Percentiles rank a stretch among this genome's conserved stretches.
These are phyloP conservation scores for Picocystis sp. DNA, from an alignment of 163 green algal genomes.

Conservation along the genomic window DNA sequence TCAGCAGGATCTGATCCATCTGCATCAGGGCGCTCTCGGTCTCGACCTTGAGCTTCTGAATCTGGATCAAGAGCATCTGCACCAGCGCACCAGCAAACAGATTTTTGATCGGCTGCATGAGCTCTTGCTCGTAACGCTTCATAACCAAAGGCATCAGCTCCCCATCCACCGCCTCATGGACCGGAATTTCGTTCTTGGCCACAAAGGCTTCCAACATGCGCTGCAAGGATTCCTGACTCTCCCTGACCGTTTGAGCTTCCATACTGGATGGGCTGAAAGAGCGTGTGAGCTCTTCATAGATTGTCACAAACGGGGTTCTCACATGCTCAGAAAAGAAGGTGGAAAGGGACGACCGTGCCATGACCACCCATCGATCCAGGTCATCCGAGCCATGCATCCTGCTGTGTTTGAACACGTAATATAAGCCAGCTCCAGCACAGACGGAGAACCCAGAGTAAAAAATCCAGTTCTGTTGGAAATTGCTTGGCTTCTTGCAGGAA, in stretches of 20 bases:
- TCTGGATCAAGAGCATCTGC: constrained; percentile 65
- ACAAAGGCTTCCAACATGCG: constrained; percentile 67
- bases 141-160: constrained; percentile 41
- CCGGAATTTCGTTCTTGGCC: constrained; percentile 12
- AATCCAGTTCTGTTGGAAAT: constrained; percentile 1
- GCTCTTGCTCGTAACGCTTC: constrained; percentile 43
- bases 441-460: background rate
- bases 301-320: constrained; percentile 8
- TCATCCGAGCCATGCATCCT: constrained; percentile 32
- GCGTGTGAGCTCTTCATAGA: constrained; percentile 14
- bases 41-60: constrained; percentile 77
- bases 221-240: constrained; percentile 42
- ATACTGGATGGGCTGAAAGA: constrained; percentile 17
- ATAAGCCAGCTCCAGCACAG: background rate
- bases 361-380: constrained; percentile 19
- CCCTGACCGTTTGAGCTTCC: constrained; percentile 28
- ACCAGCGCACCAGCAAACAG: constrained; percentile 51
- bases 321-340: constrained; percentile 18
- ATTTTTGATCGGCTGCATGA: constrained; percentile 53
- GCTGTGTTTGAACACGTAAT: constrained; percentile 35
- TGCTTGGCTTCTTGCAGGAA: background rate
- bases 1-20: constrained; percentile 62
- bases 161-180: constrained; percentile 10
- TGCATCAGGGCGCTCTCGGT: constrained; percentile 78
- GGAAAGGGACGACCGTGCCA: background rate